Conservation (phyloP, 805 yeast genomes). For the Candida maesae region DNA sequence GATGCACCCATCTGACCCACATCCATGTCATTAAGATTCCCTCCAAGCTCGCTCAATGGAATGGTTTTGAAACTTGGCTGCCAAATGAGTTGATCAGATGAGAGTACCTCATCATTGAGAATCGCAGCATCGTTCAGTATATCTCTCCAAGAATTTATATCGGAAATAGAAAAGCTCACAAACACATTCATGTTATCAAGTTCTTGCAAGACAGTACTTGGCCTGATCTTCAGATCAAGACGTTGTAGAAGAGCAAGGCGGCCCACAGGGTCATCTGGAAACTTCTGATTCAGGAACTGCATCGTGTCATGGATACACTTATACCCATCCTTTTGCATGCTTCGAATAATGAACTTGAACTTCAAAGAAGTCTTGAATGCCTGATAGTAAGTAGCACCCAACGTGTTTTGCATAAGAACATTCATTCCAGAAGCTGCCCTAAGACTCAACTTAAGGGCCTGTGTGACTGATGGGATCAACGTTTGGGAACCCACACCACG, state of each 20-base stretch:
- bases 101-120: slow-evolving; percentile 13
- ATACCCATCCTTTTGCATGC: slow-evolving; percentile 23
- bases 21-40: background rate
- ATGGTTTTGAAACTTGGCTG: slow-evolving; percentile 19
- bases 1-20: background rate
- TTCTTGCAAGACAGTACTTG: slow-evolving; percentile 15
- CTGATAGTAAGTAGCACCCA: slow-evolving; percentile 23
- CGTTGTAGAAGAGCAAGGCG: slow-evolving; percentile 14
- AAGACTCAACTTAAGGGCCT: slow-evolving; percentile 5
- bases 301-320: slow-evolving; percentile 25
- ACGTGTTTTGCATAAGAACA: slow-evolving; percentile 19
- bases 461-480: slow-evolving; percentile 1
- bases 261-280: slow-evolving; percentile 18
- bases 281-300: slow-evolving; percentile 18
- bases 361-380: slow-evolving; percentile 24
- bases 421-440: slow-evolving; percentile 19
- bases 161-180: slow-evolving; percentile 7
- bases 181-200: slow-evolving; percentile 21
- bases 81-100: slow-evolving; percentile 21
- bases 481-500: slow-evolving; percentile 14
- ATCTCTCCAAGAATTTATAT: slow-evolving; percentile 5
- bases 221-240: slow-evolving; percentile 14
- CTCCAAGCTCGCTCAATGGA: slow-evolving; percentile 2
- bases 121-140: slow-evolving; percentile 7
- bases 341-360: slow-evolving; percentile 23